phyloP scores from a whole-genome alignment of 2,329 filamentous ascomycete genomes.

The Phyllosticta paracitricarpa region DNA sequence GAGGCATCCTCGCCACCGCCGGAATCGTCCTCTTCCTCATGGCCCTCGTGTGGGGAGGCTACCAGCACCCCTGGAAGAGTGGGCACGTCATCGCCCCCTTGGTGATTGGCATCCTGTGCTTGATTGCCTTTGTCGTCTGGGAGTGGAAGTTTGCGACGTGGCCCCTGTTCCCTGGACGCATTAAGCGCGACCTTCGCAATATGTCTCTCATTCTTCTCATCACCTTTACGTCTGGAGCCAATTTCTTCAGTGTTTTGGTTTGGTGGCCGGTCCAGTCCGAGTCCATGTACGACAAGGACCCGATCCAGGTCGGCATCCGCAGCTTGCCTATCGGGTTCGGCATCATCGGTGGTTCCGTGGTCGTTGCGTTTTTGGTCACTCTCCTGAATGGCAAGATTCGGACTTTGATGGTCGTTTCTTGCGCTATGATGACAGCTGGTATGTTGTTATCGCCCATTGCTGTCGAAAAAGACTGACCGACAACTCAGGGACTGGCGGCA shows the following conservation, averaged over 20 bases:
- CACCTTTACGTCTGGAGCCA: conserved; percentile 25
- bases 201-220: conserved; percentile 25
- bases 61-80: conserved; percentile 47
- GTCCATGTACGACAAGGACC: conserved; percentile 42
- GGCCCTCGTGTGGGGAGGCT: conserved; percentile 45
- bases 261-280: conserved; percentile 26
- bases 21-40: conserved; percentile 28
- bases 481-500: conserved; percentile 39
- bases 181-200: conserved; percentile 22
- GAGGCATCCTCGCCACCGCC: conserved; percentile 20
- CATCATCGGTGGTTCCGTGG: conserved; percentile 51
- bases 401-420: conserved; percentile 49
- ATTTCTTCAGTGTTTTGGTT: conserved; percentile 25
- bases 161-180: conserved; percentile 34
- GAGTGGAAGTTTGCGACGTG: conserved; percentile 27
- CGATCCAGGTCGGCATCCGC: conserved; percentile 53
- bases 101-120: conserved; percentile 39
- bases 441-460: neutral
- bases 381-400: conserved; percentile 49
- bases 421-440: conserved; percentile 54
- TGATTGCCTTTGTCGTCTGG: conserved; percentile 44
- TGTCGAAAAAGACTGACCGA: neutral
- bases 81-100: conserved; percentile 46
- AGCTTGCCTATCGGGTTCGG: conserved; percentile 55
- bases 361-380: conserved; percentile 49